Conservation (phyloP, 2,329 filamentous ascomycete species). For the Botryosphaeria dothidea region DNA sequence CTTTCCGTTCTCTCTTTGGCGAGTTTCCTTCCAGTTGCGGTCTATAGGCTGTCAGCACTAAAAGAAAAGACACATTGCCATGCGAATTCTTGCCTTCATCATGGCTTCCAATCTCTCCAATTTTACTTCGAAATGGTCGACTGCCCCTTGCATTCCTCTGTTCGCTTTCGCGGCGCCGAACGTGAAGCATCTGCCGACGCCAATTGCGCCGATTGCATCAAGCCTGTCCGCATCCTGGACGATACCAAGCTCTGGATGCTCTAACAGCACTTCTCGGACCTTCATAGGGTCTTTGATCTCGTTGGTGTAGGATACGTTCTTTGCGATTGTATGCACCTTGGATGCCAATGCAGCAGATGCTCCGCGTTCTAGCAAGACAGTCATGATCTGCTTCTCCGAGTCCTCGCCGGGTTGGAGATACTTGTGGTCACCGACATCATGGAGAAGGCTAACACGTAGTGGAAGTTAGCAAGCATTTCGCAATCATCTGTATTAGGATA, state of each 20-base stretch:
- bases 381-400: constrained; percentile 55
- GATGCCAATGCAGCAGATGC: constrained; percentile 60
- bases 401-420: constrained; percentile 63
- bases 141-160: constrained; percentile 28
- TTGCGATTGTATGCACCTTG: constrained; percentile 70
- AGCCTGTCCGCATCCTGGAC: constrained; percentile 92
- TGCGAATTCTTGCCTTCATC: constrained; percentile 28
- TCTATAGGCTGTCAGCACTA: background rate
- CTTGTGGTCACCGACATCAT: constrained; percentile 87
- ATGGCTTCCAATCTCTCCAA: constrained; percentile 32
- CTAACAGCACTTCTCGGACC: constrained; percentile 62
- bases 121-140: constrained; percentile 41
- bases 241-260: constrained; percentile 73
- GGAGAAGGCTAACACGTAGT: constrained; percentile 56
- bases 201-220: constrained; percentile 87
- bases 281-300: constrained; percentile 67
- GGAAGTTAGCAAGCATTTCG: background rate
- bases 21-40: constrained; percentile 1
- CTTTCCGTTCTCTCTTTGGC: constrained; percentile 17
- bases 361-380: constrained; percentile 59
- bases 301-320: constrained; percentile 74
- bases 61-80: background rate
- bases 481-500: too few species aligned
- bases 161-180: constrained; percentile 68
- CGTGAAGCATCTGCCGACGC: constrained; percentile 75